Base-by-base conservation (phyloP, 108 stramenopile genomes). In the Tribonema minus region DNA sequence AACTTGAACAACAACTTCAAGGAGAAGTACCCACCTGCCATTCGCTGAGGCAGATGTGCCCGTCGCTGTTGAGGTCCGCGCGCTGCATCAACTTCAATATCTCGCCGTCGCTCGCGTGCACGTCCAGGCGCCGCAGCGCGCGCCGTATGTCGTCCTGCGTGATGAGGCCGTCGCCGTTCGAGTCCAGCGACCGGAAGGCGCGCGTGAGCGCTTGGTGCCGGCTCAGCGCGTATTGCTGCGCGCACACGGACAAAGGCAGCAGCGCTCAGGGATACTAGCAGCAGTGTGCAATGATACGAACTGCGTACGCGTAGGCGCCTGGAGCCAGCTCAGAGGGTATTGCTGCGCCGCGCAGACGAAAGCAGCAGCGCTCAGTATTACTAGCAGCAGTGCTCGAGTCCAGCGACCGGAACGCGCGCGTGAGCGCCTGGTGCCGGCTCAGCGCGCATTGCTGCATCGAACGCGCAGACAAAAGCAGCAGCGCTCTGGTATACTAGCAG, bases 131-230 rank as follows among this genome's bases (percentile, higher is more conserved):
- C 71, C 34, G 7, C 35, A 79, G 79, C 3, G 82, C 66, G 23
- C 35, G 32, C 9, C 72, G 60, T 3, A 82, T 73, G 26, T 82
- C 82, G 60, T 64, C 79, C 36, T 66, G 35, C 20, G 31, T 72
- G 26, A 82, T 82, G 35, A 67, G 72, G 0, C 82, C 82, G 37
- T 82, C 82, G 2, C 71, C 37, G 23, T 80, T 82, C 30, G 65
- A 64, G n/a, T 82, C 82, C 39, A 82, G 30, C 37, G 66, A 32
- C 26, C 64, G 72, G 35, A 82, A 82, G 4, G 74, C 71, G 6
- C 31, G n/a, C 1, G 31, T 70, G 3, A 82, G 58, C 34, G n/a
- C n/a, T 70, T 58, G 20, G 72, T 72, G 33, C 76, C 76, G 68
- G 58, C 38, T 15, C 2, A 37, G 65, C 64, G 69, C 15, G 69